A percentile compares a stretch with the other conserved stretches of the same genome.
Conservation (phyloP, 2,329 filamentous ascomycete genomes). For the Dissoconium aciculare region DNA sequence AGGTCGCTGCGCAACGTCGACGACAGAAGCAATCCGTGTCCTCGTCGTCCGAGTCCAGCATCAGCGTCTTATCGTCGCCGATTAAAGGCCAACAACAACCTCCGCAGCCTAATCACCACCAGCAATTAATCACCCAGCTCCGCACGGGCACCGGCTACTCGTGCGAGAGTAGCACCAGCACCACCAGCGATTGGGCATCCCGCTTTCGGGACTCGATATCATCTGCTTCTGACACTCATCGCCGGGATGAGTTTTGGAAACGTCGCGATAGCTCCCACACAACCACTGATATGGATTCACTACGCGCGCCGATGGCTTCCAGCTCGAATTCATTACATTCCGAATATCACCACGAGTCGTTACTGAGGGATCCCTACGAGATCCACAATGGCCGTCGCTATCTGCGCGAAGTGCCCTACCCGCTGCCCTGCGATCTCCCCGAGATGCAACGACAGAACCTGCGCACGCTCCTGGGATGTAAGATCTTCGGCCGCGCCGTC, state of each 20-base stretch:
- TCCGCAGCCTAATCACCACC: too few relatives aligned
- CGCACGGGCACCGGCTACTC: neutral
- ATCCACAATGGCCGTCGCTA: slow-evolving; percentile 69
- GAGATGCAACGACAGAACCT: slow-evolving; percentile 81
- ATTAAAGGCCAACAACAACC: too few relatives aligned
- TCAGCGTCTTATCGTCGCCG: too few relatives aligned
- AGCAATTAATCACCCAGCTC: too few relatives aligned
- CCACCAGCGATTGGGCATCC: neutral
- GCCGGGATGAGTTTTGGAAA: neutral
- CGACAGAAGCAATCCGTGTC: slow-evolving; percentile 1
- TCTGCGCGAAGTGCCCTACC: slow-evolving; percentile 65
- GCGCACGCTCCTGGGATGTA: slow-evolving; percentile 64
- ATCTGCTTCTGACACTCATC: neutral
- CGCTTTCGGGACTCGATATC: neutral
- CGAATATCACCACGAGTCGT: slow-evolving; percentile 5
- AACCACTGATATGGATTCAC: neutral
- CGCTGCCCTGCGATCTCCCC: slow-evolving; percentile 72
- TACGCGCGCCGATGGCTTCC: neutral
- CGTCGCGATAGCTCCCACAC: neutral
- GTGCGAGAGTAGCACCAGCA: neutral
- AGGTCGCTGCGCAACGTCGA: slow-evolving; percentile 6
- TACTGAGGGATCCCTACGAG: slow-evolving; percentile 23
- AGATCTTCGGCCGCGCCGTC: slow-evolving; percentile 66
- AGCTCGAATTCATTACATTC: slow-evolving; percentile 2
- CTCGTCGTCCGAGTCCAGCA: neutral